phyloP scores from a whole-genome alignment of 1,284 basidiomycete species.

The Moesziomyces sp. region DNA sequence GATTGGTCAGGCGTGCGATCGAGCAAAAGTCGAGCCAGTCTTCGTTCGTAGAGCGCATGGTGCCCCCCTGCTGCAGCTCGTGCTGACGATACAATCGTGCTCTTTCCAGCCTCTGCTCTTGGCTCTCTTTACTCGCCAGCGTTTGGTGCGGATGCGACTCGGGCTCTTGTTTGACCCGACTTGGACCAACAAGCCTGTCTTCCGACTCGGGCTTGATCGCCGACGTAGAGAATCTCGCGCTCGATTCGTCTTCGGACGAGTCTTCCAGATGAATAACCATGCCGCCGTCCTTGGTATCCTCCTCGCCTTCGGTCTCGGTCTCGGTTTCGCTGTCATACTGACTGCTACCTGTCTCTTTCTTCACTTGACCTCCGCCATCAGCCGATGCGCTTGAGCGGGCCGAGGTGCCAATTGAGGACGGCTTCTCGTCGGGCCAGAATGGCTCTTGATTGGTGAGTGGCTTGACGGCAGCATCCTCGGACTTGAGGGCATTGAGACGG shows the following conservation, averaged over 20 bases:
- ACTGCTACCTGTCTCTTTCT: conserved; percentile 13
- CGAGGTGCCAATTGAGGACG: background rate
- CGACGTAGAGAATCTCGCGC: background rate
- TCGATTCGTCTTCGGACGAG: conserved; percentile 17
- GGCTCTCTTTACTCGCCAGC: conserved; percentile 30
- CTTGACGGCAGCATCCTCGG: conserved; percentile 3
- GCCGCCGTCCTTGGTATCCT: conserved; percentile 16
- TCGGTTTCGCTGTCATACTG: conserved; percentile 24
- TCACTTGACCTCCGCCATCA: background rate
- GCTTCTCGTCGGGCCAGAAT: conserved; percentile 10
- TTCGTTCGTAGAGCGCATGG: conserved; percentile 20
- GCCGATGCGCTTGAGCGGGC: conserved; percentile 1
- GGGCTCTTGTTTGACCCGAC: conserved; percentile 20
- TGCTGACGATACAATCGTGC: conserved; percentile 39
- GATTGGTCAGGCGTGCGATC: conserved; percentile 4
- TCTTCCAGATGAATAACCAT: conserved; percentile 30
- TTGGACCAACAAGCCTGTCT: background rate
- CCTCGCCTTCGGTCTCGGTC: conserved; percentile 30
- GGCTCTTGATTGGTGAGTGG: background rate
- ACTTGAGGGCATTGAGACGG: conserved; percentile 18
- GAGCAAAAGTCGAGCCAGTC: conserved; percentile 46
- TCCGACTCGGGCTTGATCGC: background rate
- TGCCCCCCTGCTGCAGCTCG: conserved; percentile 37
- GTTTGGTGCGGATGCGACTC: conserved; percentile 19
- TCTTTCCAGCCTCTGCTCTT: conserved; percentile 34